These are phyloP conservation scores for Candida chilensis DNA, from an alignment of 805 yeast species.

Conservation along the genomic window DNA sequence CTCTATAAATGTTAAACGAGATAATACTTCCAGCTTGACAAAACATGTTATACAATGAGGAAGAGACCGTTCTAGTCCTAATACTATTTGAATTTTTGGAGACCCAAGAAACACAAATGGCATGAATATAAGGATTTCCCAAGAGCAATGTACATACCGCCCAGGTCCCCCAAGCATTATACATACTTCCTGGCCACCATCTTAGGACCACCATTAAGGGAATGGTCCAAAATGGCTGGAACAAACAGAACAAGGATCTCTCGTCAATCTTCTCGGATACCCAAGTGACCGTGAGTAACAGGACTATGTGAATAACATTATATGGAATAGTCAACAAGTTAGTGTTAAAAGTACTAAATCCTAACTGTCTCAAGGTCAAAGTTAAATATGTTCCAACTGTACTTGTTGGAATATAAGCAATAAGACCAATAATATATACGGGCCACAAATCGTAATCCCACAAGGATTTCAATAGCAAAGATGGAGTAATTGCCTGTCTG, in stretches of 20 bases:
- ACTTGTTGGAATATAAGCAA: constrained; percentile 24
- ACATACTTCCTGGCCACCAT: constrained; percentile 30
- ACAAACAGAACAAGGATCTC: constrained; percentile 12
- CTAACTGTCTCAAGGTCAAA: constrained; percentile 35
- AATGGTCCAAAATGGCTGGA: constrained; percentile 19
- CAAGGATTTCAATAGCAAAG: constrained; percentile 26
- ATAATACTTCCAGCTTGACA: constrained; percentile 50
- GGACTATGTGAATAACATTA: constrained; percentile 23
- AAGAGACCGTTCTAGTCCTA: constrained; percentile 53
- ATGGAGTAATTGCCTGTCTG: constrained; percentile 42
- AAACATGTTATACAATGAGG: constrained; percentile 57
- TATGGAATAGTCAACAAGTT: constrained; percentile 46
- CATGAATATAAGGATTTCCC: constrained; percentile 41
- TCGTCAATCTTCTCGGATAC: constrained; percentile 18
- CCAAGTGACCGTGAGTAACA: constrained; percentile 23
- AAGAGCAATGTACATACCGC: constrained; percentile 24
- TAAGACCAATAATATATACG: constrained; percentile 35
- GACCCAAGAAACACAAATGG: constrained; percentile 50
- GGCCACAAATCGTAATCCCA: constrained; percentile 52
- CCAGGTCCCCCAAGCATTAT: constrained; percentile 34
- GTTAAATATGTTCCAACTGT: constrained; percentile 37
- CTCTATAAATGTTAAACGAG: constrained; percentile 46
- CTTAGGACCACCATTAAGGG: constrained; percentile 20
- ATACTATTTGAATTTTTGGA: constrained; percentile 57
- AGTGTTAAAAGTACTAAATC: constrained; percentile 42